Percentiles rank a stretch among this genome's conserved stretches.
Conservation (phyloP, 2,329 filamentous ascomycete genomes). For the Talaromyces amestolkiae region DNA sequence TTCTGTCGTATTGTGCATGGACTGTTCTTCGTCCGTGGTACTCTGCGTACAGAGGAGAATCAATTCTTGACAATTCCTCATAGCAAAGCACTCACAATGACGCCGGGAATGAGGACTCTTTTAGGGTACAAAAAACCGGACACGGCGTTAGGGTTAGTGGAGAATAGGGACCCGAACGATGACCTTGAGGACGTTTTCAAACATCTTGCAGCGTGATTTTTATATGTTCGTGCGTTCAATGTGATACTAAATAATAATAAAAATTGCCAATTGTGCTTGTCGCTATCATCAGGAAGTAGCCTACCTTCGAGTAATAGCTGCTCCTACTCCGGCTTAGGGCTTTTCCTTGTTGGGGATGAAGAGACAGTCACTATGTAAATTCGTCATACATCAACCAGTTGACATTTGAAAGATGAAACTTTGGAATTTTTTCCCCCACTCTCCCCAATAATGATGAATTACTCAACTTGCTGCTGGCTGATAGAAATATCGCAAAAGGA, state of each 20-base stretch:
- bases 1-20: conserved; percentile 30
- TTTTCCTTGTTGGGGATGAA: background rate
- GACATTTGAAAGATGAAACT: too few relatives aligned
- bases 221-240: too few relatives aligned
- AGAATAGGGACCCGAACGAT: conserved; percentile 27
- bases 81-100: conserved; percentile 33
- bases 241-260: background rate
- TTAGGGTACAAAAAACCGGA: conserved; percentile 36
- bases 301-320: background rate
- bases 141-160: conserved; percentile 33
- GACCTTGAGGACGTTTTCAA: conserved; percentile 19
- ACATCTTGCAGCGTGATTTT: background rate
- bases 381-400: too few relatives aligned
- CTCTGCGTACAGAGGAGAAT: conserved; percentile 35
- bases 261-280: too few relatives aligned
- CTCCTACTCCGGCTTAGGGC: background rate
- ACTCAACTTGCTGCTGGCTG: too few relatives aligned
- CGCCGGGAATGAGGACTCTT: conserved; percentile 31
- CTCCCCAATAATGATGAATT: too few relatives aligned
- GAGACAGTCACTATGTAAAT: too few relatives aligned
- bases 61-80: conserved; percentile 34
- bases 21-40: conserved; percentile 33
- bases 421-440: too few relatives aligned
- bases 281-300: background rate
- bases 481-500: too few relatives aligned